Evolutionary conservation across 495 filamentous ascomycete genomes (phyloP), one percentile per base, ranked within the genome.

Genomic region (Hyaloscypha bicolor): DNA sequence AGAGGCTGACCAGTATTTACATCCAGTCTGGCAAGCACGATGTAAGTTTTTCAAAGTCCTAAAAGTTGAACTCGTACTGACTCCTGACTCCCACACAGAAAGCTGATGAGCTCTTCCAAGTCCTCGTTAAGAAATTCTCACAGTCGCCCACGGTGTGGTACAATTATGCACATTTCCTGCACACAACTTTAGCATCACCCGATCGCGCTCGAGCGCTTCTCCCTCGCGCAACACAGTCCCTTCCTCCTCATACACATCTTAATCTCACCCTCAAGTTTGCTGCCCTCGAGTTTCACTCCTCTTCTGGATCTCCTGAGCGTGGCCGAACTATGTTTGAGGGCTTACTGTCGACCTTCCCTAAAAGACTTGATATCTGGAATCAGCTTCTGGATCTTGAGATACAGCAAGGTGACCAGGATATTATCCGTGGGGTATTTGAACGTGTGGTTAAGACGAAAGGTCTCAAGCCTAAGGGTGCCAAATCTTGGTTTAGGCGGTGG

Each of bases 271-370:
- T 86, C 68, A 93, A 93, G 74, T 97, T 98, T 75, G 95, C 88
- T 1, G 90, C 91, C 60, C 84, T 99, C 8, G 95, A 99, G 76
- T 99, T 96, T 83, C 88, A 87, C 68, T 93, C 90, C 14, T 79
- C 87, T 19, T 87, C 91, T 72, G 96, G 93, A 39, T 92, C 95
- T 71, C 81, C 92, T 4, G 95, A 99, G 79, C 91, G 93, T 33
- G 95, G 94, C 25, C 91, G 96, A 9, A 98, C 95, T 6, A 88
- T 98, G 53, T 97, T 98, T 71, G 95, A 97, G 77, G 91, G 88
- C 39, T 83, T 99, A 5, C 81, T 97, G 8, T 84, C 87, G 30
- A 89, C 89, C 19, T 97, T 90, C 82, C 92, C 92, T 66, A 95
- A 94, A 83, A 91, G 90, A 66, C 85, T 93, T 56, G 93, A 97